Evolutionary conservation across 2,329 filamentous ascomycete species (phyloP).

Genomic region (Apiospora arundinis): DNA sequence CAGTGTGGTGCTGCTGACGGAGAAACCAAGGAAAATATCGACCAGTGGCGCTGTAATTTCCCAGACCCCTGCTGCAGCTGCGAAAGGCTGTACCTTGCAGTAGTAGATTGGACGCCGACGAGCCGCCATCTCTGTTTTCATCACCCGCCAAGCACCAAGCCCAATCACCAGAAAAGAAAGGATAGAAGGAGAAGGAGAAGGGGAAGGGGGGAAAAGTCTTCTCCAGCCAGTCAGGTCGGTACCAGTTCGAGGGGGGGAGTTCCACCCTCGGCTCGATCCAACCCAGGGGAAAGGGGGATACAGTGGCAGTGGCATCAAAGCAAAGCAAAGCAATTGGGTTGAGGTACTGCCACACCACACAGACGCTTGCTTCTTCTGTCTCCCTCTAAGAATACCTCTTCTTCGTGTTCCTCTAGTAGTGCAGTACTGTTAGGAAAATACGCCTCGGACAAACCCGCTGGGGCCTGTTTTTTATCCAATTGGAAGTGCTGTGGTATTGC

Average conservation of each 20-base stretch:
- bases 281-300: background rate
- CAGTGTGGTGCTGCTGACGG: slow-evolving; percentile 21
- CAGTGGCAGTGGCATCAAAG: too few species aligned
- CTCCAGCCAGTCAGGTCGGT: background rate
- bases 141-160: background rate
- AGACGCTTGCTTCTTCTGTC: background rate
- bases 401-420: background rate
- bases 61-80: background rate
- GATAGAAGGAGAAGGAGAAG: background rate
- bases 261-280: background rate
- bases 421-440: background rate
- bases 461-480: background rate
- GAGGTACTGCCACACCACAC: background rate
- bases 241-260: background rate
- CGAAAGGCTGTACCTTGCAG: slow-evolving; percentile 24
- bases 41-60: slow-evolving; percentile 28
- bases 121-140: background rate
- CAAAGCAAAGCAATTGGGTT: background rate
- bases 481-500: background rate
- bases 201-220: background rate
- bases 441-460: slow-evolving; percentile 5
- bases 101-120: slow-evolving; percentile 22
- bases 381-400: background rate
- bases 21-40: slow-evolving; percentile 17
- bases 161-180: slow-evolving; percentile 1